Base-by-base conservation (phyloP, 2,329 filamentous ascomycete species). In the Trichoderma koningii region DNA sequence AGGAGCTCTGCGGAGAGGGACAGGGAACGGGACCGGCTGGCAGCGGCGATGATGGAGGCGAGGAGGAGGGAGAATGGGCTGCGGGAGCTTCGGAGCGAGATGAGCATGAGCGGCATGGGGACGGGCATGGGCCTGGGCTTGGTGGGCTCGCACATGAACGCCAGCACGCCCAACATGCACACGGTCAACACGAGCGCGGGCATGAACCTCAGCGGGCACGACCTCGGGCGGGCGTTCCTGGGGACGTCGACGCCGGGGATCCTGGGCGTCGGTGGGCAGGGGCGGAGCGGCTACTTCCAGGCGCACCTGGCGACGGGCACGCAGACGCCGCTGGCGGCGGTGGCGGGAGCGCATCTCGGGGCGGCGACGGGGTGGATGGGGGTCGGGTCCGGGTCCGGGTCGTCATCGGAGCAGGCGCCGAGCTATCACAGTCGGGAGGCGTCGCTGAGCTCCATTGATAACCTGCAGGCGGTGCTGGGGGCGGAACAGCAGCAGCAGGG, bases 311-410 rank as follows among this genome's bases (percentile, higher is more conserved):
- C 87, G 9, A 91, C 89, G 55, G 91, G 91, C 28, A 87, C 89
- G 14, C 89, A 91, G 67, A 94, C 91, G 28, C 91, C 91, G 50
- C 82, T 94, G 34, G 91, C 91, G 7, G 90, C 91, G 56, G 89
- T 93, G 55, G 90, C 90, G 21, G 89, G 90, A 47, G 90, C 89
- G 28, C 79, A 80, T 52, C 70, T 77, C 34, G 34, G 52, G 74
- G 74, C 28, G 34, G 34, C 34, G 34, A 76, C 73, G 70, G 73
- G 70, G 68, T 79, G 76, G 77, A 74, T 76, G 72, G 73, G 71
- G 56, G 63, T 66, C 59, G 21, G 66, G 55, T 42, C 71, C 7
- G 28, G 28, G 51, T 44, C 71, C 61, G 14, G 64, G 9, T 52
- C 63, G 34, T 66, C 73, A 41, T 45, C 71, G 63, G 15, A 65